A percentile compares a stretch with the other conserved stretches of the same genome.
Conservation (phyloP, 2,329 filamentous ascomycete species). For the Aspergillus sp. region DNA sequence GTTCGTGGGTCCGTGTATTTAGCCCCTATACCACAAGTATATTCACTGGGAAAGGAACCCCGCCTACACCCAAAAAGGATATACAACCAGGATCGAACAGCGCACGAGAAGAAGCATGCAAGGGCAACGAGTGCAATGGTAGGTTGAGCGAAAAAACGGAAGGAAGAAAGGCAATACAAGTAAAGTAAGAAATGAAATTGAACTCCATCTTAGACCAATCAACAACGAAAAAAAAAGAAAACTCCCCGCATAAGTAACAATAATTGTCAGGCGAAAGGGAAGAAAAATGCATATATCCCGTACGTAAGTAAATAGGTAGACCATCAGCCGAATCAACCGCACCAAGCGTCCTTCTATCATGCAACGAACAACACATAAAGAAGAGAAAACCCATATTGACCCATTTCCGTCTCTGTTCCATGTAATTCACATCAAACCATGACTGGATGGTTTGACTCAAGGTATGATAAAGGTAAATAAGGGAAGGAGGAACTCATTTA, state of each 20-base stretch:
- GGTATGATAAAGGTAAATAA: not conserved
- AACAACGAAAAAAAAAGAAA: not conserved
- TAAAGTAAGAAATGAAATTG: not conserved
- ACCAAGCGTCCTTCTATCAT: not conserved
- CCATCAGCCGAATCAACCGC: not conserved
- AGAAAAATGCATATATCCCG: not conserved
- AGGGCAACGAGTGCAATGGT: not conserved
- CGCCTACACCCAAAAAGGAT: not conserved
- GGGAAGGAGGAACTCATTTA: conserved; percentile 22
- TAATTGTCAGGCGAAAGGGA: not conserved
- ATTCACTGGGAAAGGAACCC: not conserved
- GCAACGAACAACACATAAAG: not conserved
- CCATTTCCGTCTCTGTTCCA: too few species aligned
- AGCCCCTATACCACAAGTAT: not conserved
- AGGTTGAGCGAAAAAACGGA: not conserved
- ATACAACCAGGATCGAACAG: not conserved
- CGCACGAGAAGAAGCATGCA: not conserved
- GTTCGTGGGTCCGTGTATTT: not conserved
- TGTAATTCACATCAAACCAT: too few species aligned
- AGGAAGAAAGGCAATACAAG: not conserved
- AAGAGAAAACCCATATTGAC: not conserved
- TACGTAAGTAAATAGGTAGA: not conserved
- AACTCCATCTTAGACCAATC: not conserved
- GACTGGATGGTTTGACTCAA: too few species aligned
- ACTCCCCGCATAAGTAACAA: not conserved